Percentiles rank a stretch among this genome's conserved stretches.
phyloP scores from a whole-genome alignment of 106 monocot genomes.

The Vanilla planifolia region DNA sequence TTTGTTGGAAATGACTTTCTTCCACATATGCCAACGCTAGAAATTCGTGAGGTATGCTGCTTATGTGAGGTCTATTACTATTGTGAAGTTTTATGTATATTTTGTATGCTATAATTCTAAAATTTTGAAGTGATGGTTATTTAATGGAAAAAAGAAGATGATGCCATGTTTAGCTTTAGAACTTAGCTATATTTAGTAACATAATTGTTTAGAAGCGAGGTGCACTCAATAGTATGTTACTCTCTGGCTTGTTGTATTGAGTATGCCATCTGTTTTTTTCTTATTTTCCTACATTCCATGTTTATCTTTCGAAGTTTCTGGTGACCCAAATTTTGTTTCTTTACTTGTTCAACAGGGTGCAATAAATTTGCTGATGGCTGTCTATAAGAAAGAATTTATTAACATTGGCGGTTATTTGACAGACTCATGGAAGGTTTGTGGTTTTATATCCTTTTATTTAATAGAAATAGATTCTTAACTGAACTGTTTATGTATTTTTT shows the following conservation, averaged over 20 bases:
- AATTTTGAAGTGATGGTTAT: not conserved
- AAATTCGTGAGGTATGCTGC: constrained; percentile 84
- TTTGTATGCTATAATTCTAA: not conserved
- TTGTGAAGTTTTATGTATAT: not conserved
- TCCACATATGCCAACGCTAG: constrained; percentile 95
- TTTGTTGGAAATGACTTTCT: constrained; percentile 99
- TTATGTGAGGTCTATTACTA: not conserved
- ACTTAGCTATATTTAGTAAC: too few species aligned
- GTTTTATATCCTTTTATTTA: not conserved
- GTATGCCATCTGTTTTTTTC: not conserved
- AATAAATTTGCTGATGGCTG: constrained; percentile 86
- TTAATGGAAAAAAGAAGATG: not conserved
- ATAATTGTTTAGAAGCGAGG: too few species aligned
- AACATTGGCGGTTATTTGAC: constrained; percentile 86
- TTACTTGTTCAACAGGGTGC: constrained; percentile 51
- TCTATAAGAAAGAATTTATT: constrained; percentile 84
- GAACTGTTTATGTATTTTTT: not conserved
- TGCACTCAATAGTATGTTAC: too few species aligned
- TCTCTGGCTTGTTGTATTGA: not conserved
- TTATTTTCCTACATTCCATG: not conserved
- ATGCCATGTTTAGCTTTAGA: not conserved
- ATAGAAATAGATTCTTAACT: not conserved
- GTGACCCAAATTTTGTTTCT: too few species aligned
- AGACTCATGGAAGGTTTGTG: constrained; percentile 62
- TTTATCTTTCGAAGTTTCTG: too few species aligned